Conservation (phyloP, 345 rosid genomes). For the Eucalyptus marginata region DNA sequence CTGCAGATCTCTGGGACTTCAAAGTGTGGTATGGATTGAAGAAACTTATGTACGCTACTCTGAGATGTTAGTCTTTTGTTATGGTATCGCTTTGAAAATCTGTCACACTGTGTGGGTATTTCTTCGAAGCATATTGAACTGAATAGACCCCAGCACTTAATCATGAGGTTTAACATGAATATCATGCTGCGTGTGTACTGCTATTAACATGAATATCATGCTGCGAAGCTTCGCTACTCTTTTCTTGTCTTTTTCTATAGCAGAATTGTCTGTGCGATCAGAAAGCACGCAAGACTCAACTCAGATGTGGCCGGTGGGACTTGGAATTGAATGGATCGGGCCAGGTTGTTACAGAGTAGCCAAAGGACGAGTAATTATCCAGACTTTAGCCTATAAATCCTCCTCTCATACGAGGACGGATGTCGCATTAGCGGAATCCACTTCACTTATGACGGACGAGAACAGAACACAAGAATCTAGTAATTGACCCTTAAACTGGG, state of each 20-base stretch:
- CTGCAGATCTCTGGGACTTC: slow-evolving; percentile 72
- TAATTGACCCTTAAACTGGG: neutral
- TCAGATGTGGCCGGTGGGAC: neutral
- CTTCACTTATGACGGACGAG: neutral
- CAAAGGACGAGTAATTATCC: neutral
- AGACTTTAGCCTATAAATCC: neutral
- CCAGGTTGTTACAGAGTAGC: neutral
- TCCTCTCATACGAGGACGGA: neutral
- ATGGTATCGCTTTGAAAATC: neutral
- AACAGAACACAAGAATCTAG: neutral
- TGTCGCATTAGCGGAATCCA: neutral
- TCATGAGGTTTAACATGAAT: neutral
- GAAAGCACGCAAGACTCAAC: neutral
- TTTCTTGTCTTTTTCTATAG: neutral
- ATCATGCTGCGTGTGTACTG: too few relatives aligned
- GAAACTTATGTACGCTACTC: slow-evolving; percentile 66
- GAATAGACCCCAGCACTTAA: neutral
- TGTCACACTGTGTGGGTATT: neutral
- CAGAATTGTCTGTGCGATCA: neutral
- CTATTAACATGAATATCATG: too few relatives aligned
- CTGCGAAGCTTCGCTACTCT: neutral
- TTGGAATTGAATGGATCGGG: neutral
- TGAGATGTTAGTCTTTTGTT: neutral
- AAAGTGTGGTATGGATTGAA: slow-evolving; percentile 45
- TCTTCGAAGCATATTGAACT: neutral